These are phyloP conservation scores for Eucommia ulmoides DNA, from an alignment of 257 asterid species.

Conservation along the genomic window DNA sequence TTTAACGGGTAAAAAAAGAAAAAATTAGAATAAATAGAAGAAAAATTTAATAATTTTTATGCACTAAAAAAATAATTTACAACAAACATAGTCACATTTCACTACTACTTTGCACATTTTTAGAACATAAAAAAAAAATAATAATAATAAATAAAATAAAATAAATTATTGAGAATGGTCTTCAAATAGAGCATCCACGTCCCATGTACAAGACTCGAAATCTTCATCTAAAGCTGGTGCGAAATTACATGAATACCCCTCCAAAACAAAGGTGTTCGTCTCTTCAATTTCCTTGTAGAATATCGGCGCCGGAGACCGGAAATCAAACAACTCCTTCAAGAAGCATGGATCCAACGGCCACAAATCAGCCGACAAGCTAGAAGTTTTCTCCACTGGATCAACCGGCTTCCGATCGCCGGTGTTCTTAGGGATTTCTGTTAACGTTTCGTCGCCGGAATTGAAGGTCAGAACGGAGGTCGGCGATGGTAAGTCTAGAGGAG, in stretches of 20 bases:
- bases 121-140: too few species aligned
- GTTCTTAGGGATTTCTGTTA: background rate
- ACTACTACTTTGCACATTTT: too few species aligned
- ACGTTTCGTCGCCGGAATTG: background rate
- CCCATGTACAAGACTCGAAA: constrained; percentile 22
- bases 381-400: constrained; percentile 3
- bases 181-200: constrained; percentile 24
- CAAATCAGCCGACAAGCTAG: constrained; percentile 12
- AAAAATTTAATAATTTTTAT: too few species aligned
- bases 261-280: constrained; percentile 5
- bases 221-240: constrained; percentile 15
- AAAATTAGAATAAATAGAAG: too few species aligned
- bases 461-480: constrained; percentile 48
- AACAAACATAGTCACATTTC: too few species aligned
- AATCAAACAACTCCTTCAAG: constrained; percentile 25
- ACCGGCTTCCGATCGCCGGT: background rate
- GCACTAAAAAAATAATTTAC: too few species aligned
- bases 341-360: constrained; percentile 27
- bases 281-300: constrained; percentile 13
- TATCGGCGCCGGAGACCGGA: constrained; percentile 26
- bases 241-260: too few species aligned
- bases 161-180: too few species aligned
- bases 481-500: constrained; percentile 19
- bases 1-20: too few species aligned
- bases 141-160: too few species aligned